phyloP scores from a whole-genome alignment of 108 stramenopile species.

The Aurantiochytrium sp. region DNA sequence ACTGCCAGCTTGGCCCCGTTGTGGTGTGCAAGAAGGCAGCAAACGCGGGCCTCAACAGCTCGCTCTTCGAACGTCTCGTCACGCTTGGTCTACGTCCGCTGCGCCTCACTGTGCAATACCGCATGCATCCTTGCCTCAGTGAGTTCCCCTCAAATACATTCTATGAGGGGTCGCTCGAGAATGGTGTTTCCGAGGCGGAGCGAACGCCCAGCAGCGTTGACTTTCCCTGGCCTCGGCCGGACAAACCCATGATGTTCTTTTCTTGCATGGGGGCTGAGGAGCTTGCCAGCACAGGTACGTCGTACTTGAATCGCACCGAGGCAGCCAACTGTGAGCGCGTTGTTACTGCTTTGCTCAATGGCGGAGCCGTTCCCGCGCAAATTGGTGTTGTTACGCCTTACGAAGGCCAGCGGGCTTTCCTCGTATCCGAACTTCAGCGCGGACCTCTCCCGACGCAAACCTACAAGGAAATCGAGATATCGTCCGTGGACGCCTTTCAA shows the following conservation, averaged over 20 bases:
- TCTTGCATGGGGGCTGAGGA: slow-evolving; percentile 87
- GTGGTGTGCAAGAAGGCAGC: slow-evolving; percentile 94
- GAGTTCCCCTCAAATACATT: slow-evolving; percentile 99
- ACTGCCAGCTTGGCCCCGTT: slow-evolving; percentile 94
- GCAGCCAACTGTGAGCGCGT: slow-evolving; percentile 89
- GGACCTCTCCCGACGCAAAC: slow-evolving; percentile 66
- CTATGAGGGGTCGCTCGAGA: slow-evolving; percentile 94
- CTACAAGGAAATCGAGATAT: slow-evolving; percentile 91
- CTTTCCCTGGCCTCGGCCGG: slow-evolving; percentile 66
- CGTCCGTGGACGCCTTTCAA: slow-evolving; percentile 95
- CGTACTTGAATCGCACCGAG: slow-evolving; percentile 92
- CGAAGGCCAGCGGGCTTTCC: slow-evolving; percentile 92
- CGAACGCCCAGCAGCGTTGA: slow-evolving; percentile 64
- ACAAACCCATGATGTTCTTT: slow-evolving; percentile 84
- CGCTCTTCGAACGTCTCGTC: slow-evolving; percentile 90
- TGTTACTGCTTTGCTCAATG: slow-evolving; percentile 84
- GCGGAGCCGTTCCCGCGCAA: slow-evolving; percentile 77
- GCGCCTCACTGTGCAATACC: slow-evolving; percentile 94
- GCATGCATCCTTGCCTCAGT: slow-evolving; percentile 93
- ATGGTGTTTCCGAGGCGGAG: slow-evolving; percentile 91
- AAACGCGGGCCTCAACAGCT: slow-evolving; percentile 85
- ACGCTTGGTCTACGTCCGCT: slow-evolving; percentile 86
- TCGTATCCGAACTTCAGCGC: slow-evolving; percentile 78
- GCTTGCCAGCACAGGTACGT: slow-evolving; percentile 87
- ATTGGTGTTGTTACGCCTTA: slow-evolving; percentile 97